Evolutionary conservation across 2,329 filamentous ascomycete species (phyloP), one percentile per base, ranked within the genome.

Genomic region (Xylariaceae sp.): DNA sequence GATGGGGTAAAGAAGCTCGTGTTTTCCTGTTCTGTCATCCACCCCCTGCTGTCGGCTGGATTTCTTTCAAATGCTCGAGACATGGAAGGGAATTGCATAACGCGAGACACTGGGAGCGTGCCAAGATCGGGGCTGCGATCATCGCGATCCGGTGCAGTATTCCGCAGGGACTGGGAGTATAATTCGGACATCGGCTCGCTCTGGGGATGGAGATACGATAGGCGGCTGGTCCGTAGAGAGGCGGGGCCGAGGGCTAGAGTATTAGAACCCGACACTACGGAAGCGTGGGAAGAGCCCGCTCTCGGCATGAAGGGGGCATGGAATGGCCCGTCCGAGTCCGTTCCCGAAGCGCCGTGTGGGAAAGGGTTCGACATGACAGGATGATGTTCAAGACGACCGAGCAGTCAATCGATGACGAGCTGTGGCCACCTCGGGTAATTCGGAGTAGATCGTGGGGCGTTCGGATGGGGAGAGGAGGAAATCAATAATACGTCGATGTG

Each of bases 1-100:
- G 90, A 92, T 0, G 93, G 93, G 9, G 87, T 82, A 73, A 96
- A 92, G 78, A 93, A 93, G 59, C 74, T 68, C 59, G 79, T 73
- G 64, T 71, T 66, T 50, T 63, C 69, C 23, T 70, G 65, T 63
- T 73, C 69, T 58, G 68, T 67, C n/a, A 64, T 55, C 62, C 67
- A 67, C n/a, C 59, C 18, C 47, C 70, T 64, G 17, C 59, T 56
- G 42, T 30, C 62, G 68, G 69, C 78, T 75, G 62, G 80, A 80
- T 59, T 77, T 74, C 63, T 30, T 30, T 82, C 78, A 68, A 83
- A 84, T 13, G 79, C 80, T 59, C 80, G 75, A 18, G 82, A 84
- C 64, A 79, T 79, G 6, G 76, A 74, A 0, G 78, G 79, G 10
- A 81, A 68, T 57, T 72, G 73, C 7, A 69, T 62, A 57, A 55